Evolutionary conservation across 2,329 filamentous ascomycete genomes (phyloP).

Genomic region (Apiospora koreana): DNA sequence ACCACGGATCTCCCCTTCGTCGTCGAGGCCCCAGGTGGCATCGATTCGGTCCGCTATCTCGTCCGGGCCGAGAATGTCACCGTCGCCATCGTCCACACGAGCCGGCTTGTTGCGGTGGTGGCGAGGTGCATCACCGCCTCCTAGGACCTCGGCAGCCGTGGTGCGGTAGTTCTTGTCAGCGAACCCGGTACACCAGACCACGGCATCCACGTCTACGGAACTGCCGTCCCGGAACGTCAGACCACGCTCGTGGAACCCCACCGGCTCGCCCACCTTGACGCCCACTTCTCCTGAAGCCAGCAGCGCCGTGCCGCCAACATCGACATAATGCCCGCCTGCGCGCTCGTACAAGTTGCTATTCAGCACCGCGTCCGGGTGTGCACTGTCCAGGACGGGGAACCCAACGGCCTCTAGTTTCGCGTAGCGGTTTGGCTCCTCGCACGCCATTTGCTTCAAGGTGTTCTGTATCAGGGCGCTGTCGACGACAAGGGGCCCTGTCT

Average conservation of each 20-base stretch:
- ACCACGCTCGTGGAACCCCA: conserved; percentile 29
- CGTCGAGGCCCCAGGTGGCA: conserved; percentile 41
- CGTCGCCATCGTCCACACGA: neutral
- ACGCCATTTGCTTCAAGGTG: conserved; percentile 26
- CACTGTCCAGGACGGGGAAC: conserved; percentile 38
- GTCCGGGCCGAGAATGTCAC: conserved; percentile 24
- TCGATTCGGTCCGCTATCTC: conserved; percentile 36
- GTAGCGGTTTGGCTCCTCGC: conserved; percentile 37
- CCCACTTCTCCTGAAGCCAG: conserved; percentile 30
- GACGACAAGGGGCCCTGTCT: conserved; percentile 23
- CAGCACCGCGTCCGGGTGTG: conserved; percentile 25
- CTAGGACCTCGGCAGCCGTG: conserved; percentile 30
- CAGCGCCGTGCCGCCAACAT: conserved; percentile 35
- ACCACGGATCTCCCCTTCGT: conserved; percentile 43
- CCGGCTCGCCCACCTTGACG: conserved; percentile 30
- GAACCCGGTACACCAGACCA: conserved; percentile 40
- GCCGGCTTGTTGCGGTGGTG: neutral
- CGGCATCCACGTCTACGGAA: conserved; percentile 30
- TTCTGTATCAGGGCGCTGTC: conserved; percentile 22
- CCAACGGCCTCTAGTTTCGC: conserved; percentile 32
- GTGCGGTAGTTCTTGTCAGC: conserved; percentile 31
- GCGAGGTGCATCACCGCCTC: conserved; percentile 14
- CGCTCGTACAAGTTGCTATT: conserved; percentile 37
- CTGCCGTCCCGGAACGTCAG: conserved; percentile 33
- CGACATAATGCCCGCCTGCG: conserved; percentile 39